Evolutionary conservation across 2,329 filamentous ascomycete genomes (phyloP), one percentile per base, ranked within the genome.

Genomic region (Hortaea sp.): DNA sequence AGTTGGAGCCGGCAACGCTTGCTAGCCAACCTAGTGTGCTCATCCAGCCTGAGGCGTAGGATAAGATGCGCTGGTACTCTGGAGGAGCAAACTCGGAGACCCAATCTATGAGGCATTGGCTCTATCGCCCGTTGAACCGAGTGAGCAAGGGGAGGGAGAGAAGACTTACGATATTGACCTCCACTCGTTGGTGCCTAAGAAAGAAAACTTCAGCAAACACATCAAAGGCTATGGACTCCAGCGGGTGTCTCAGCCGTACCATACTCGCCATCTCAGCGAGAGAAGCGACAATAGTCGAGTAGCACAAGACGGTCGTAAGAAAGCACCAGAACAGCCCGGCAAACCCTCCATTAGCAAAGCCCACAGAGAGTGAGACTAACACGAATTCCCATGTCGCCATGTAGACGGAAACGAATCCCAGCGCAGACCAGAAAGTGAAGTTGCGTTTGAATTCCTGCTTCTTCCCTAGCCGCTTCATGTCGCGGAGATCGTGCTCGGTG

Each of bases 401-500:
- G 45, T 59, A 58, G n/a, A 62, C 53, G 1, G 54, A 56, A 6
- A 62, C 61, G 44, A 63, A 63, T 5, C 57, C 61, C 0, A 63
- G 53, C 7, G 57, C 53, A 13, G 54, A 54, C 27, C 56, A 43
- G 47, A 61, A 54, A 40, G 42, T 43, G 47, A 61, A 63, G 46
- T 61, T 61, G 7, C 59, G 46, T 41, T 60, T 57, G 49, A 75
- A 63, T 40, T 74, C 69, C 46, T 74, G 71, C 13, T 64, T 62
- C 58, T 74, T 75, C 32, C 72, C 72, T 64, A 75, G 63, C 12
- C 71, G 68, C 34, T 63, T 62, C 67, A 75, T 71, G 46, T 75
- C 67, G 32, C 56, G 58, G 30, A 65, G 61, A 53, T 73, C 70
- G 13, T 48, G 51, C 13, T 50, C 44, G 7, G 54, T 62, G 39